Base-by-base conservation (phyloP, 192 early-diverging fungal species). In the Backusella luteola region DNA sequence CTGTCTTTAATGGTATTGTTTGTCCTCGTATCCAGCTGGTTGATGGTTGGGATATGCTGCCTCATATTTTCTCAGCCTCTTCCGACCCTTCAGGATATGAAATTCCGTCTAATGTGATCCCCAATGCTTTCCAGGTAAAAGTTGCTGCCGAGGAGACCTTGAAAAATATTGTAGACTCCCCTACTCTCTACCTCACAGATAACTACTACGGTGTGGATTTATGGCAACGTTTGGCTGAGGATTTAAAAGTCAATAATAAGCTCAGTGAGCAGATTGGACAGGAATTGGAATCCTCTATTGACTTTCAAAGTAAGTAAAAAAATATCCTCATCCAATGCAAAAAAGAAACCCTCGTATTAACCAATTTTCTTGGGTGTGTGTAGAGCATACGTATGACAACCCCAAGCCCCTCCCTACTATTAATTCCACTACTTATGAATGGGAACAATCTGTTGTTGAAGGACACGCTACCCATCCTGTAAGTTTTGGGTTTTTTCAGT, bases 381-480 rank as follows among this genome's bases (percentile, higher is more conserved):
- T 63, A 52, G 42, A 36, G 26, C 84, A 76, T 67, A 81, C 81
- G 26, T 87, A 85, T 77, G 77, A 76, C 12, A 76, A 84, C 44
- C 76, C 78, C 19, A 76, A 74, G 14, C 23, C 76, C 17, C 21
- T 76, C 0, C 86, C 83, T 21, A 68, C 78, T 11, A 59, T 86
- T 11, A 21, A 35, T 0, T 87, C 89, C 1, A 76, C 84, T 1
- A 82, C 84, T 12, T 73, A 90, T 12, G 89, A 88, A 42, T 92
- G 91, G 91, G 91, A 92, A 67, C 90, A 92, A 76, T 78, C 80
- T 67, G 79, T 92, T 19, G 66, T 89, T 8, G 91, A 92, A 68
- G 91, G 91, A 15, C 91, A 92, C 76, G 86, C 90, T n/a, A 89
- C 89, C 0, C 91, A 92, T 69, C 91, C 91, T 9, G 83, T 84